Evolutionary conservation across 1,139 yeast species (phyloP).

Genomic region (Scheffersomyces cryptocercus): DNA sequence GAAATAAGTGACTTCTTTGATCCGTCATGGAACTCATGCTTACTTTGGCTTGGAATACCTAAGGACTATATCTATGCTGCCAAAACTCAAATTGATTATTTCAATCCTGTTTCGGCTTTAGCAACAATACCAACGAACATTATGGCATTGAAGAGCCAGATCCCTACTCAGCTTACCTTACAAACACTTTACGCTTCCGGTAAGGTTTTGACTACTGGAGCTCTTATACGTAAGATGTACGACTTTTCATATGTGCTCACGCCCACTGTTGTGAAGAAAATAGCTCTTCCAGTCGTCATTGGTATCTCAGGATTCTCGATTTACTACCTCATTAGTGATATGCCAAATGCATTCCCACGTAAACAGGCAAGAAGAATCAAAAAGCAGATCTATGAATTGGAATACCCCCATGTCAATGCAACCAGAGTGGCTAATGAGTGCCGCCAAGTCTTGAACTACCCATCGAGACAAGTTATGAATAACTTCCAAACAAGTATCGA

Average conservation of each 20-base stretch:
- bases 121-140: conserved; percentile 34
- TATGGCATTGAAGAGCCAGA: conserved; percentile 31
- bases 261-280: conserved; percentile 31
- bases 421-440: conserved; percentile 80
- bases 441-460: conserved; percentile 75
- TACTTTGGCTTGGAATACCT: conserved; percentile 45
- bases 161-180: conserved; percentile 42
- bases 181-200: conserved; percentile 48
- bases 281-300: conserved; percentile 49
- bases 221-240: conserved; percentile 35
- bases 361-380: conserved; percentile 76
- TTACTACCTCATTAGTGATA: conserved; percentile 71
- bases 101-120: conserved; percentile 37
- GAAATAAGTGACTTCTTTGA: conserved; percentile 75
- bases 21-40: conserved; percentile 63
- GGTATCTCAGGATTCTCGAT: conserved; percentile 60
- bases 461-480: conserved; percentile 79
- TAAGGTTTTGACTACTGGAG: conserved; percentile 45
- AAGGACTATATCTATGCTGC: conserved; percentile 29
- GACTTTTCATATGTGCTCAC: conserved; percentile 27
- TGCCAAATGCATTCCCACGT: conserved; percentile 87
- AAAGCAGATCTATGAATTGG: conserved; percentile 60
- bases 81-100: conserved; percentile 30
- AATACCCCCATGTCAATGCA: conserved; percentile 78
- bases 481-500: conserved; percentile 75